Evolutionary conservation across 345 rosid species (phyloP), one percentile per base, ranked within the genome.

Genomic region (Acer campestre): DNA sequence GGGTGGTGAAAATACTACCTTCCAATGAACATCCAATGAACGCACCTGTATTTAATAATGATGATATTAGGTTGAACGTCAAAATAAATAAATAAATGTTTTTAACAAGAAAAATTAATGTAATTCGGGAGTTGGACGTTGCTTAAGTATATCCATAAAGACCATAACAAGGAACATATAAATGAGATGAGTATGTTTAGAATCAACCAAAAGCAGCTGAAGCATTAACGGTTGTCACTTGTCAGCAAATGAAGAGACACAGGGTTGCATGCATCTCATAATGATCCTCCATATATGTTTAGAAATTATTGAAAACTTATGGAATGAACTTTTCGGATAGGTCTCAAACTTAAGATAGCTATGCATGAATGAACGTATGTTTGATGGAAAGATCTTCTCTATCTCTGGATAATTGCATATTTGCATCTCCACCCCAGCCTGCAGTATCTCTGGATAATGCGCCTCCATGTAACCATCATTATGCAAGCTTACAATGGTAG

Each of bases 11-110:
- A 14, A 93, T 48, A 75, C 95, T 93, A 35, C 99, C 96, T 87
- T 95, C 93, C 62, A 95, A 93, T 3, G 98, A 92, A 79, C 97
- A 95, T 71, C 98, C 98, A 14, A 94, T 89, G 74, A 96, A 94
- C 35, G 99, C 97, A 81, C 98, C 99, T 96, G 49, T 11, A 84
- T 73, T 72, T 20, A 10, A 22, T 35, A 38, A 3, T 13, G n/a
- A 16, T 56, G 23, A 56, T n/a, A 4, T 56, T 18, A 18, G 61
- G 22, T 18, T 17, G n/a, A 56, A 56, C 23, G 7, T n/a, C 0
- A 18, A 7, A 56, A 56, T 3, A 31, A 31, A 29, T 29, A 29
- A 29, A 49, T 49, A 49, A 13, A 49, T 49, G 55, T 49, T 49
- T 12, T 49, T 49, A 49, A 13, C 17, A 13, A 13, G 14, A 49